Conservation (phyloP, 2,329 filamentous ascomycete species). For the Pseudogymnoascus sp. region DNA sequence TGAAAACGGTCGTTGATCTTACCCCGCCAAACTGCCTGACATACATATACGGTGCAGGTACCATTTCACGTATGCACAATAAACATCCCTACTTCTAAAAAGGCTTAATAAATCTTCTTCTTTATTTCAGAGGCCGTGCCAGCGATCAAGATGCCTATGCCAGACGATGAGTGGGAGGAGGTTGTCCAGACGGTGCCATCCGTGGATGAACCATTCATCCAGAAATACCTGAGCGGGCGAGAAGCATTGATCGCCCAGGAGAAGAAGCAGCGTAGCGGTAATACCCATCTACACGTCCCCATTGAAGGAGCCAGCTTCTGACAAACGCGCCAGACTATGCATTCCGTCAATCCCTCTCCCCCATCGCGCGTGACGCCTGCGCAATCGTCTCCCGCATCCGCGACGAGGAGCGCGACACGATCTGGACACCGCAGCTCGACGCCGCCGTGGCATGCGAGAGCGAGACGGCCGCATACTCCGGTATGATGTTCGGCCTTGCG, state of each 20-base stretch:
- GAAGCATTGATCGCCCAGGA: constrained; percentile 73
- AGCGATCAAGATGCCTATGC: constrained; percentile 12
- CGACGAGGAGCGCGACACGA: constrained; percentile 63
- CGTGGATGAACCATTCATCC: constrained; percentile 66
- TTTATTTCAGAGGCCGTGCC: neutral
- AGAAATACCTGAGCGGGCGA: constrained; percentile 73
- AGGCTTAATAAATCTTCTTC: neutral
- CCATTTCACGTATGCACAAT: constrained; percentile 7
- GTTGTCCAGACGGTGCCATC: constrained; percentile 50
- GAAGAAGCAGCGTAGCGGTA: constrained; percentile 74
- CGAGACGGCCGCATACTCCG: constrained; percentile 67
- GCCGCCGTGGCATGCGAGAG: constrained; percentile 58
- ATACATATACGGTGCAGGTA: neutral
- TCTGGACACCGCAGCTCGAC: constrained; percentile 72
- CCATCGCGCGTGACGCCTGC: constrained; percentile 70
- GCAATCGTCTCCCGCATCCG: constrained; percentile 75
- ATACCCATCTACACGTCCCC: constrained; percentile 19
- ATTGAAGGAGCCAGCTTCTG: constrained; percentile 24
- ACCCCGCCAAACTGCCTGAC: neutral
- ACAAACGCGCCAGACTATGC: constrained; percentile 47
- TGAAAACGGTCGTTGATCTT: constrained; percentile 2
- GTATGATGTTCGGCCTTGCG: constrained; percentile 88
- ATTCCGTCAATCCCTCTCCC: constrained; percentile 70
- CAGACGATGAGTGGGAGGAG: constrained; percentile 55
- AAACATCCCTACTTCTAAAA: neutral